These are phyloP conservation scores for Naematelia aurantialba DNA, from an alignment of 768 basidiomycete species.

Conservation along the genomic window DNA sequence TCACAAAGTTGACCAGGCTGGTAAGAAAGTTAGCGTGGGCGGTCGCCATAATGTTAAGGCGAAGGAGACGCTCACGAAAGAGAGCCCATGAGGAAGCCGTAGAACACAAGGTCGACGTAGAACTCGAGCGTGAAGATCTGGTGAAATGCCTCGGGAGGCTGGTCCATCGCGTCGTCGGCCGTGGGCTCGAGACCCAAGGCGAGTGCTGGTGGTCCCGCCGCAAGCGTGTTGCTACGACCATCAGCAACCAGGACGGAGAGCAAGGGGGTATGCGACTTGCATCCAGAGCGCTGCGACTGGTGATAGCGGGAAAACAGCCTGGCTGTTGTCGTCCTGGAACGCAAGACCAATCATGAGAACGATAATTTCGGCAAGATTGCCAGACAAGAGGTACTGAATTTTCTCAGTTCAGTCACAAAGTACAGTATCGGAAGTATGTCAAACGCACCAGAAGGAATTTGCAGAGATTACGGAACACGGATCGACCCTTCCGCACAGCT, in stretches of 20 bases:
- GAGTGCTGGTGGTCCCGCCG: conserved; percentile 58
- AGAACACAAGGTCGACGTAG: conserved; percentile 50
- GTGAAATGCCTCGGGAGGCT: conserved; percentile 51
- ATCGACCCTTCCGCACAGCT: conserved; percentile 66
- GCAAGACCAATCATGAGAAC: conserved; percentile 60
- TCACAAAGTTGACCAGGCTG: conserved; percentile 49
- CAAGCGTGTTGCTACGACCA: conserved; percentile 60
- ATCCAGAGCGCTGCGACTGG: conserved; percentile 54
- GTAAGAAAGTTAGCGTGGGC: no score
- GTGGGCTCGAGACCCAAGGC: conserved; percentile 59
- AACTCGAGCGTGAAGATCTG: conserved; percentile 51
- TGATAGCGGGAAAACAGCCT: conserved; percentile 60
- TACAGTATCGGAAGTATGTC: neutral
- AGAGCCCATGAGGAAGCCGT: conserved; percentile 51
- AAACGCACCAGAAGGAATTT: conserved; percentile 55
- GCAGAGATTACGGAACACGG: conserved; percentile 59
- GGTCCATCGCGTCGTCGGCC: conserved; percentile 57
- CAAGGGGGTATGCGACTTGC: no score
- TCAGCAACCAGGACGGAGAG: no score
- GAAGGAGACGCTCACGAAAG: no score
- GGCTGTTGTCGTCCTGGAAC: conserved; percentile 56
- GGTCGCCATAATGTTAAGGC: no score
- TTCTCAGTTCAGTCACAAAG: neutral
- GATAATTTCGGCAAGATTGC: conserved; percentile 59
- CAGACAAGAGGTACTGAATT: conserved; percentile 54